These are phyloP conservation scores for Colletotrichum euphorbiae DNA, from an alignment of 2,329 filamentous ascomycete species.

Conservation along the genomic window DNA sequence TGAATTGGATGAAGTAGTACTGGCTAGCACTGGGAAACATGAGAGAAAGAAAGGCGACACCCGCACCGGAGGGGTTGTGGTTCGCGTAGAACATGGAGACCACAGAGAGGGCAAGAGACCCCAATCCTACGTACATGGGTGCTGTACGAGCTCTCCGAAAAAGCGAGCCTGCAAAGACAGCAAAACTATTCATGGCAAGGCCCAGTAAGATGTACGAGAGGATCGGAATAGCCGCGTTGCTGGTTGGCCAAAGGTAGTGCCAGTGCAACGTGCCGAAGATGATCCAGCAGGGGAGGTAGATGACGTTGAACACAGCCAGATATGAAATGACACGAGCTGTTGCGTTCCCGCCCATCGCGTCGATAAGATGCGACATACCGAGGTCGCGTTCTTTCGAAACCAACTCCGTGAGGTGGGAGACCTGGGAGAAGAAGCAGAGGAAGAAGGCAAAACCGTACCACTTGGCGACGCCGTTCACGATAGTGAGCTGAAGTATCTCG, in stretches of 20 bases:
- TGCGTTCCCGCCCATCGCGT: conserved; percentile 41
- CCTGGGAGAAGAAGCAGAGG: conserved; percentile 39
- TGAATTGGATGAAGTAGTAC: conserved; percentile 44
- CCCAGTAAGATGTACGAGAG: conserved; percentile 61
- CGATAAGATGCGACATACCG: conserved; percentile 48
- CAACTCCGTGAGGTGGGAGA: conserved; percentile 34
- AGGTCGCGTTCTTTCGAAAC: conserved; percentile 48
- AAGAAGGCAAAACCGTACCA: conserved; percentile 44
- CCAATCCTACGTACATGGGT: conserved; percentile 47
- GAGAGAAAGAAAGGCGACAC: conserved; percentile 27
- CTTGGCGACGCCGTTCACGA: conserved; percentile 34
- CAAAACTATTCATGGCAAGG: conserved; percentile 70
- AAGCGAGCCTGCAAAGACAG: conserved; percentile 64
- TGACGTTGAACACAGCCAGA: neutral
- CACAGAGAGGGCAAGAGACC: conserved; percentile 46
- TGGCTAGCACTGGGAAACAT: conserved; percentile 44
- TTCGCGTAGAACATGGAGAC: conserved; percentile 1
- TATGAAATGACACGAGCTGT: neutral
- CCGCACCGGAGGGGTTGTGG: neutral
- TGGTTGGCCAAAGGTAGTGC: conserved; percentile 45
- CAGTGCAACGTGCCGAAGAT: conserved; percentile 45
- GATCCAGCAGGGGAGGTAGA: conserved; percentile 43
- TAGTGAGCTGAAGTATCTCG: neutral
- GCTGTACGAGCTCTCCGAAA: conserved; percentile 49
- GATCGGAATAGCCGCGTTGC: conserved; percentile 49